A percentile compares a stretch with the other conserved stretches of the same genome.
phyloP scores from a whole-genome alignment of 176 grass and related monocot species.

The Avena atlantica region DNA sequence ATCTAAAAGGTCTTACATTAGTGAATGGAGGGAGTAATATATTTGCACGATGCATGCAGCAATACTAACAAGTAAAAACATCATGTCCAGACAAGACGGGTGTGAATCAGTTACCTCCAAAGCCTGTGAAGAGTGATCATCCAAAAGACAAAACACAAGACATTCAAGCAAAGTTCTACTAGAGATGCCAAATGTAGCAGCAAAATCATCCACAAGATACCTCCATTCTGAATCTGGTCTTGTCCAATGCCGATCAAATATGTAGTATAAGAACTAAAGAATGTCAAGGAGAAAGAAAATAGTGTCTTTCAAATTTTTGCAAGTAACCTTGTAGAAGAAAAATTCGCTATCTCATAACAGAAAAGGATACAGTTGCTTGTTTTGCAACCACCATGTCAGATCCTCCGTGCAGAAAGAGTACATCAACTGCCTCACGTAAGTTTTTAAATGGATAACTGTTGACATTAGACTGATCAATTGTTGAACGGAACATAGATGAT shows the following conservation, averaged over 20 bases:
- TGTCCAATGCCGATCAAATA: slow-evolving; percentile 93
- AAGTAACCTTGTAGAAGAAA: slow-evolving; percentile 23
- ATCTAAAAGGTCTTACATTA: too few species aligned
- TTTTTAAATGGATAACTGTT: slow-evolving; percentile 83
- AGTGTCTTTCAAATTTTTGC: slow-evolving; percentile 26
- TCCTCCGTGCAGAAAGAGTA: slow-evolving; percentile 80
- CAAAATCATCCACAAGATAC: slow-evolving; percentile 90
- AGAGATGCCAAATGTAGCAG: slow-evolving; percentile 72
- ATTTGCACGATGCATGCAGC: slow-evolving; percentile 9
- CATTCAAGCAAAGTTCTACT: slow-evolving; percentile 72
- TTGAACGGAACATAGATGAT: slow-evolving; percentile 56
- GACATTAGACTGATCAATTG: slow-evolving; percentile 55
- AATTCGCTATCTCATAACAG: slow-evolving; percentile 39
- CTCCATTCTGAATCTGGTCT: slow-evolving; percentile 81
- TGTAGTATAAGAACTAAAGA: slow-evolving; percentile 89
- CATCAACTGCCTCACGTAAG: slow-evolving; percentile 71
- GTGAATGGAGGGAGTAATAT: not conserved
- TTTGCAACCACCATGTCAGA: slow-evolving; percentile 93
- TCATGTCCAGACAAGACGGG: slow-evolving; percentile 27
- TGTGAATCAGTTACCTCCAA: slow-evolving; percentile 70
- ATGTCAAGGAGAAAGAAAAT: slow-evolving; percentile 54
- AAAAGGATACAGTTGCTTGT: slow-evolving; percentile 93
- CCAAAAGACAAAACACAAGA: slow-evolving; percentile 83
- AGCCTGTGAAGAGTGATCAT: slow-evolving; percentile 77
- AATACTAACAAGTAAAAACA: slow-evolving; percentile 34